A percentile compares a stretch with the other conserved stretches of the same genome.
These are phyloP conservation scores for Coemansia sp. DNA, from an alignment of 192 early-diverging fungal genomes.

Conservation along the genomic window DNA sequence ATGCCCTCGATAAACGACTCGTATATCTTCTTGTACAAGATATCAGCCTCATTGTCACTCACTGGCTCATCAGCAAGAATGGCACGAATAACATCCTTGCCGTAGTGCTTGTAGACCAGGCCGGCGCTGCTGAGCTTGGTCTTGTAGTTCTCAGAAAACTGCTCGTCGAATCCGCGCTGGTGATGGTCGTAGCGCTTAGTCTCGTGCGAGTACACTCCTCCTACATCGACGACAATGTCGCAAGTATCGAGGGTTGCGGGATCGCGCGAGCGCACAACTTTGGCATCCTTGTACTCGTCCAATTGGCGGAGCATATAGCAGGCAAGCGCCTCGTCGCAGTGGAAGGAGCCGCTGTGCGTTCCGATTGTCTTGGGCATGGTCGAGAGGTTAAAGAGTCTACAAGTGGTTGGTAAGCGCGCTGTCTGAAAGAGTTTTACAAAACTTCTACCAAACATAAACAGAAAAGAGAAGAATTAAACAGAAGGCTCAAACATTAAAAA, in stretches of 20 bases:
- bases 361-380: slow-evolving; percentile 67
- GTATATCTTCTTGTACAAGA: slow-evolving; percentile 84
- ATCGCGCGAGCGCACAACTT: slow-evolving; percentile 84
- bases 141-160: slow-evolving; percentile 74
- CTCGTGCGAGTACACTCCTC: slow-evolving; percentile 84
- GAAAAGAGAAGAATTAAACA: not conserved
- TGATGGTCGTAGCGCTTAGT: slow-evolving; percentile 86
- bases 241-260: slow-evolving; percentile 71
- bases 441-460: slow-evolving; percentile 19
- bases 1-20: slow-evolving; percentile 78
- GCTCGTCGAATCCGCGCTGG: slow-evolving; percentile 90
- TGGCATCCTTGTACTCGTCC: slow-evolving; percentile 63
- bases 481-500: not conserved
- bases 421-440: slow-evolving; percentile 10
- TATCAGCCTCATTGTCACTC: slow-evolving; percentile 61
- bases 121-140: slow-evolving; percentile 96
- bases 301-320: slow-evolving; percentile 80
- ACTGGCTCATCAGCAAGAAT: slow-evolving; percentile 28
- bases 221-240: slow-evolving; percentile 94
- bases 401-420: not conserved
- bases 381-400: slow-evolving; percentile 7
- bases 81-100: slow-evolving; percentile 72
- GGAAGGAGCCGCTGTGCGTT: slow-evolving; percentile 85
- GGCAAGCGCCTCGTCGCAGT: slow-evolving; percentile 91
- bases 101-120: slow-evolving; percentile 97